phyloP scores from a whole-genome alignment of 2,329 filamentous ascomycete genomes.

The Penicillium sp. region DNA sequence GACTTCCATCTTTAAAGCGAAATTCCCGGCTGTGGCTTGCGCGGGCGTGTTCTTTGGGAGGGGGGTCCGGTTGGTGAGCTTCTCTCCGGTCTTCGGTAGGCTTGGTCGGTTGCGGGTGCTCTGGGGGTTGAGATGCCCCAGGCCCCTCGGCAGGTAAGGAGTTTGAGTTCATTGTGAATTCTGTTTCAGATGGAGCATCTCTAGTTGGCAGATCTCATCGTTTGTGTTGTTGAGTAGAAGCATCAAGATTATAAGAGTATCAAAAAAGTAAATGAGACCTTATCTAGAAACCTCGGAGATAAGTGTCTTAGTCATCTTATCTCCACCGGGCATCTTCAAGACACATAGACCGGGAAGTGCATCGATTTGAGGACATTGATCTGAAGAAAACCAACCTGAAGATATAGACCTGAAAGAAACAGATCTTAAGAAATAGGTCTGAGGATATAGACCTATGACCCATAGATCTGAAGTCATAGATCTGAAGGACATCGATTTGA shows the following conservation, averaged over 20 bases:
- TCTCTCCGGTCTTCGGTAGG: background rate
- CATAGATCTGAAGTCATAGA: no score
- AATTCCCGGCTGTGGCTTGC: background rate
- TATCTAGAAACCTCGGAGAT: background rate
- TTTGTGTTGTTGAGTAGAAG: background rate
- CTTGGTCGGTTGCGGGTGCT: background rate
- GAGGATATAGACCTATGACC: no score
- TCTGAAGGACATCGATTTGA: no score
- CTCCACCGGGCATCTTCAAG: background rate
- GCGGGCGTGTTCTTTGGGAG: background rate
- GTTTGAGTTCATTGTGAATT: background rate
- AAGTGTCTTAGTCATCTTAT: slow-evolving; percentile 5
- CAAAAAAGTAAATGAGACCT: background rate
- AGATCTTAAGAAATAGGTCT: no score
- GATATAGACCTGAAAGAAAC: no score
- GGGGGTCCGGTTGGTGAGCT: background rate
- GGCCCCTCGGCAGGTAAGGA: background rate
- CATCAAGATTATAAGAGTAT: background rate
- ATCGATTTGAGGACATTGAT: no score
- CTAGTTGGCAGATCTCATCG: background rate
- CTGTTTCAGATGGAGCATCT: background rate
- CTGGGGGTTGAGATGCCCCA: background rate
- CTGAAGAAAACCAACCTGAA: no score
- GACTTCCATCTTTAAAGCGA: slow-evolving; percentile 14
- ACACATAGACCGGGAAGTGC: no score